A percentile compares a stretch with the other conserved stretches of the same genome.
Evolutionary conservation across 2,329 filamentous ascomycete genomes (phyloP).

Genomic region (Ceratocystis smalleyi): DNA sequence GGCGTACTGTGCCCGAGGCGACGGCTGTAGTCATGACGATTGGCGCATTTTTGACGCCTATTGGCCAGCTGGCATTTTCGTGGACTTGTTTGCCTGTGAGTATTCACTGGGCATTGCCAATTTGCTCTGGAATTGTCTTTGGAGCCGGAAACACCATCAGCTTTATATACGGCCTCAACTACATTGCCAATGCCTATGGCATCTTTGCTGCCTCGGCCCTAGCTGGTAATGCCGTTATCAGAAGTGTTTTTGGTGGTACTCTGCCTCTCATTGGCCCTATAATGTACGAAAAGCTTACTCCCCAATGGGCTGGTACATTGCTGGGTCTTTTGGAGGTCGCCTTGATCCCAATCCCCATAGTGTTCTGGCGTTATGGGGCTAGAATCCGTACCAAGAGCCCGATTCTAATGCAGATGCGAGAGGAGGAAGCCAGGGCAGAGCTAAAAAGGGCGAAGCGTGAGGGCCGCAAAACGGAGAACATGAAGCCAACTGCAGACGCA

Average conservation of each 20-base stretch:
- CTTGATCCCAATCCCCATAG: slow-evolving; percentile 63
- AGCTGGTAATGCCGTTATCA: slow-evolving; percentile 61
- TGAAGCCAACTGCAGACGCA: not conserved
- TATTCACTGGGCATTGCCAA: slow-evolving; percentile 70
- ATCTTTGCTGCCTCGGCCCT: slow-evolving; percentile 71
- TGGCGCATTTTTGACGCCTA: slow-evolving; percentile 54
- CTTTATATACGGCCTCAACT: slow-evolving; percentile 73
- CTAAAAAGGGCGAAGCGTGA: slow-evolving; percentile 12
- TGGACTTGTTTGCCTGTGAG: slow-evolving; percentile 68
- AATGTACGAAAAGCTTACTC: slow-evolving; percentile 54
- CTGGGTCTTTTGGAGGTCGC: slow-evolving; percentile 56
- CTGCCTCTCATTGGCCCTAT: slow-evolving; percentile 58
- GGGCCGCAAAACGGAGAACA: not conserved
- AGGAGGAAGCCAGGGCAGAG: slow-evolving; percentile 28
- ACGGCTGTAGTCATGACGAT: slow-evolving; percentile 69
- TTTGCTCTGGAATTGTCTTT: slow-evolving; percentile 65
- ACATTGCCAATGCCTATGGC: slow-evolving; percentile 62
- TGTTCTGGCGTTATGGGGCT: slow-evolving; percentile 53
- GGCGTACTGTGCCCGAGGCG: slow-evolving; percentile 59
- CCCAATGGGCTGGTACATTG: slow-evolving; percentile 66
- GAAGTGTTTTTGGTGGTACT: slow-evolving; percentile 59
- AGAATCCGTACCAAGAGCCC: slow-evolving; percentile 37
- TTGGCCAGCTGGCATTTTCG: slow-evolving; percentile 72
- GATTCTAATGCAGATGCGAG: slow-evolving; percentile 30
- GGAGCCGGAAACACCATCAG: slow-evolving; percentile 60